Percentiles rank a stretch among this genome's conserved stretches.
phyloP scores from a whole-genome alignment of 78 protist genomes.

The Cavenderia fasciculata region DNA sequence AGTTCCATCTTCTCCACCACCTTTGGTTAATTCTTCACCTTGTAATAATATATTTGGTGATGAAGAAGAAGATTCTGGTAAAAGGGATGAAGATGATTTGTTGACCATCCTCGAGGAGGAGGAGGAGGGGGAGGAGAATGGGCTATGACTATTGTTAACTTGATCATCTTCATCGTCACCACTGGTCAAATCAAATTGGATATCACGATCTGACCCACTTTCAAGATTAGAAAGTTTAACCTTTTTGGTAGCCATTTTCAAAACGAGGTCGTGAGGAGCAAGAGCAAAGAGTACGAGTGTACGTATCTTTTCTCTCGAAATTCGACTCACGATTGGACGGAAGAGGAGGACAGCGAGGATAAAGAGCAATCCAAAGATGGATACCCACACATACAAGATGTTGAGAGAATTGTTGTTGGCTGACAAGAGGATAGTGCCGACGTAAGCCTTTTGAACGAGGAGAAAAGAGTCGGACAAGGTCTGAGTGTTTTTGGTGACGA shows the following conservation, averaged over 20 bases:
- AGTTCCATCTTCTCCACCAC: background rate
- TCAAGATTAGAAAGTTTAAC: slow-evolving; percentile 31
- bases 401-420: background rate
- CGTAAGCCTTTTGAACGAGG: slow-evolving; percentile 30
- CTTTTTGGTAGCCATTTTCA: slow-evolving; percentile 20
- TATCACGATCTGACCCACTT: slow-evolving; percentile 45
- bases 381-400: slow-evolving; percentile 9
- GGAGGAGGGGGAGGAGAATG: too few species aligned
- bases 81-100: too few species aligned
- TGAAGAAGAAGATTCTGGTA: too few species aligned
- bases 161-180: too few species aligned
- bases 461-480: background rate
- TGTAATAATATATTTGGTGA: too few species aligned
- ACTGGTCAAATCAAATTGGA: slow-evolving; percentile 27
- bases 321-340: slow-evolving; percentile 48
- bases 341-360: slow-evolving; percentile 6
- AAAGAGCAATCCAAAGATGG: slow-evolving; percentile 6
- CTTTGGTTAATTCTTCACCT: too few species aligned
- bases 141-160: too few species aligned
- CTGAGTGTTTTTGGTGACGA: slow-evolving; percentile 16
- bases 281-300: slow-evolving; percentile 29
- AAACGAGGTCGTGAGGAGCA: slow-evolving; percentile 52
- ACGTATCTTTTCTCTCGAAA: slow-evolving; percentile 52
- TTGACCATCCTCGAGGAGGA: too few species aligned
- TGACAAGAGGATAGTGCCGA: background rate